Evolutionary conservation across 1,139 yeast genomes (phyloP).

Genomic region (Geotrichum australiense): DNA sequence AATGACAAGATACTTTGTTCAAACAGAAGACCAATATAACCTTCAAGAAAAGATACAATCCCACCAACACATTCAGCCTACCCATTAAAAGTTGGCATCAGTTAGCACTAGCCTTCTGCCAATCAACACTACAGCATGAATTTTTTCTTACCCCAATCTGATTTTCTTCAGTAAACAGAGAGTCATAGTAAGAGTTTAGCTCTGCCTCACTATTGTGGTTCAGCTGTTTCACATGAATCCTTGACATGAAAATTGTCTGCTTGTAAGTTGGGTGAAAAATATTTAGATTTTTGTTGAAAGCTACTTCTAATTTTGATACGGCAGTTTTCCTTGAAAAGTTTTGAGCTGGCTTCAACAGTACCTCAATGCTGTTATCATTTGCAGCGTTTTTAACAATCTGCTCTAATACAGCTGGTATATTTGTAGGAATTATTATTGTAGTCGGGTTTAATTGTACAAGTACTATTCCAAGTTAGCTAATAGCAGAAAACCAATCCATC

Average conservation of each 20-base stretch:
- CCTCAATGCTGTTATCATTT: slow-evolving; percentile 9
- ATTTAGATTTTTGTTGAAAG: slow-evolving; percentile 10
- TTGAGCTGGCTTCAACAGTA: slow-evolving; percentile 13
- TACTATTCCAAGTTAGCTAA: slow-evolving; percentile 5
- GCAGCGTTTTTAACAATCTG: slow-evolving; percentile 10
- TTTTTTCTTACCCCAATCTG: slow-evolving; percentile 17
- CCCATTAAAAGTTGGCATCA: background rate
- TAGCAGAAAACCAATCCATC: background rate
- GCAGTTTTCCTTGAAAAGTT: slow-evolving; percentile 16
- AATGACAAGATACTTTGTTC: slow-evolving; percentile 11
- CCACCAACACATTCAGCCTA: slow-evolving; percentile 17
- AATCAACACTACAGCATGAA: background rate
- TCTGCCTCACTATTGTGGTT: slow-evolving; percentile 7
- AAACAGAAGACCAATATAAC: slow-evolving; percentile 4
- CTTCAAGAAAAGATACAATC: slow-evolving; percentile 9
- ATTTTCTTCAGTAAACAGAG: slow-evolving; percentile 17
- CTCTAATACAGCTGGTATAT: slow-evolving; percentile 12
- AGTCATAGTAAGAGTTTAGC: slow-evolving; percentile 11
- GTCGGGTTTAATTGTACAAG: slow-evolving; percentile 8
- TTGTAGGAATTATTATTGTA: slow-evolving; percentile 10
- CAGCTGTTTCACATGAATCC: slow-evolving; percentile 8
- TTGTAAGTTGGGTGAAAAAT: slow-evolving; percentile 16
- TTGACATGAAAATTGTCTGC: slow-evolving; percentile 9
- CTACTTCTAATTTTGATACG: slow-evolving; percentile 6
- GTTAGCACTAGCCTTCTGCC: no score